Conservation (phyloP, 352 stramenopile species). For the Peronosclerospora sorghi region DNA sequence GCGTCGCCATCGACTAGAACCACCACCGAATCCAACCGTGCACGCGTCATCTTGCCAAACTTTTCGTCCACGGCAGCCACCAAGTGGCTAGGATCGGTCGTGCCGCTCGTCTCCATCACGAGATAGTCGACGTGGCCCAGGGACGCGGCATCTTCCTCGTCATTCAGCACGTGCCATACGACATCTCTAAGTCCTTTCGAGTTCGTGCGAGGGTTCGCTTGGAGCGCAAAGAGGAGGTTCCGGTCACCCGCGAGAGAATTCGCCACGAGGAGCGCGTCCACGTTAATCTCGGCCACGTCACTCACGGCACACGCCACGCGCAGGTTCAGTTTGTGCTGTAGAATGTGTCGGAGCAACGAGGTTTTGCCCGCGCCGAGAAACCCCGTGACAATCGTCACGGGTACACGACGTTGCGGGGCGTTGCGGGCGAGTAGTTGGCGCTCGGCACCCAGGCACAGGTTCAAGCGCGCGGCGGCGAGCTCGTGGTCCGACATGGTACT, state of each 20-base stretch:
- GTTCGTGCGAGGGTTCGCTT: slow-evolving; percentile 13
- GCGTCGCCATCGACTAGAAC: slow-evolving; percentile 66
- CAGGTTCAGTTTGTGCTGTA: slow-evolving; percentile 57
- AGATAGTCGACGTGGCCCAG: slow-evolving; percentile 64
- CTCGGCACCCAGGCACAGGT: slow-evolving; percentile 45
- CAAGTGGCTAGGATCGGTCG: slow-evolving; percentile 56
- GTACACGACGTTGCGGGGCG: slow-evolving; percentile 30
- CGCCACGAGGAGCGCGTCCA: slow-evolving; percentile 53
- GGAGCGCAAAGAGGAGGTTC: slow-evolving; percentile 25
- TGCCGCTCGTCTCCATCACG: slow-evolving; percentile 67
- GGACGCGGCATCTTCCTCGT: slow-evolving; percentile 12
- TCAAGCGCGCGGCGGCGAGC: slow-evolving; percentile 38
- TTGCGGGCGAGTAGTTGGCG: slow-evolving; percentile 42
- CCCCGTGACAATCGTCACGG: slow-evolving; percentile 55
- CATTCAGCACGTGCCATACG: slow-evolving; percentile 41
- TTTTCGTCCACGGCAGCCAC: slow-evolving; percentile 54
- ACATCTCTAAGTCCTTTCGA: slow-evolving; percentile 57
- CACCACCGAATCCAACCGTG: slow-evolving; percentile 69
- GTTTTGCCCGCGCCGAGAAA: slow-evolving; percentile 64
- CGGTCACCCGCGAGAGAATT: slow-evolving; percentile 15
- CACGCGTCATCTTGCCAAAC: slow-evolving; percentile 71
- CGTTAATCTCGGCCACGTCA: slow-evolving; percentile 56
- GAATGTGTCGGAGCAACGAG: slow-evolving; percentile 50
- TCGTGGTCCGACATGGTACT: slow-evolving; percentile 18
- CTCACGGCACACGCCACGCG: slow-evolving; percentile 58